Conservation (phyloP, 768 basidiomycete species). For the Lactarius sp. region DNA sequence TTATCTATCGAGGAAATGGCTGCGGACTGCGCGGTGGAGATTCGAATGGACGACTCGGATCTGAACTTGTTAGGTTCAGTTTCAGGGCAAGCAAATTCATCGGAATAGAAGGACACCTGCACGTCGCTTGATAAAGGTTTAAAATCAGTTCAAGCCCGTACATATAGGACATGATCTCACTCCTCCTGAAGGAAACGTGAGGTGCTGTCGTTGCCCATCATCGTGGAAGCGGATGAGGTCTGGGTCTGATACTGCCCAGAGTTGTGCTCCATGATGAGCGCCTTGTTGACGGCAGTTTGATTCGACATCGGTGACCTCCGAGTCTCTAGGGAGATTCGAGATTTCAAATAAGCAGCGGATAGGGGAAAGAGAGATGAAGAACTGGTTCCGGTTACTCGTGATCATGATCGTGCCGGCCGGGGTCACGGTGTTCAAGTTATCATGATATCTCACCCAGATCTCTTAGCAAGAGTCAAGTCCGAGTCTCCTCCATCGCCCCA, state of each 20-base stretch:
- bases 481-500: conserved; percentile 1
- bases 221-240: neutral
- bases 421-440: too few relatives aligned
- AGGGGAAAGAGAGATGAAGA: neutral
- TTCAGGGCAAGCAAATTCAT: neutral
- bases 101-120: neutral
- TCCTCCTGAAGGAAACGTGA: neutral
- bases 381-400: too few relatives aligned
- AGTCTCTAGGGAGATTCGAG: neutral
- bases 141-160: neutral
- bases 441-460: conserved; percentile 8
- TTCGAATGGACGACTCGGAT: neutral
- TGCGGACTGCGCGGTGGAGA: neutral
- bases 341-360: neutral
- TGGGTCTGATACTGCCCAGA: neutral
- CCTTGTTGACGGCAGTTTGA: conserved; percentile 1
- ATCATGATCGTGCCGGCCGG: too few relatives aligned
- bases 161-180: neutral
- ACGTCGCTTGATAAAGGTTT: neutral
- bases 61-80: neutral
- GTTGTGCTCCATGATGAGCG: neutral
- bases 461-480: too few relatives aligned
- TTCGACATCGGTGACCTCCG: neutral
- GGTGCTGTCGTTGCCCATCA: neutral
- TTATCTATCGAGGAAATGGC: conserved; percentile 4